These are phyloP conservation scores for Saitozyma podzolica DNA, from an alignment of 768 basidiomycete genomes.

Conservation along the genomic window DNA sequence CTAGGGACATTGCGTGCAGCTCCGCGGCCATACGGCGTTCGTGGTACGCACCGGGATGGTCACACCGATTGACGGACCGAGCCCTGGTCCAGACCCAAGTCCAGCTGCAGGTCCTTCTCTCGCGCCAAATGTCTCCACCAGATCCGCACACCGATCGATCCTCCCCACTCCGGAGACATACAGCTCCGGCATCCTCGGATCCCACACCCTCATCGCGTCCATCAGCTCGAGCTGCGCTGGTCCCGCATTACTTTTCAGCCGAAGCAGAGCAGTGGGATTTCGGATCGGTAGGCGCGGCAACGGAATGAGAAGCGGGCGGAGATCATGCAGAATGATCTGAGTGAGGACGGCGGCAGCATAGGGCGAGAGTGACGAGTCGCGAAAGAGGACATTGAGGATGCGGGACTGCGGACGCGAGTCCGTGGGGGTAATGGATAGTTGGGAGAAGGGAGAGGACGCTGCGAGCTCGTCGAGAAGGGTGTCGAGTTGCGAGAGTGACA, in stretches of 20 bases:
- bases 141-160: constrained; percentile 61
- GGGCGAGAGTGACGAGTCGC: constrained; percentile 59
- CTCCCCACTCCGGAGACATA: constrained; percentile 61
- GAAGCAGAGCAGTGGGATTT: constrained; percentile 58
- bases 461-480: constrained; percentile 73
- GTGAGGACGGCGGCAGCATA: constrained; percentile 68
- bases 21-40: background rate
- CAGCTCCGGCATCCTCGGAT: constrained; percentile 61
- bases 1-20: no score
- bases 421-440: constrained; percentile 27
- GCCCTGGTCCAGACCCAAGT: no score
- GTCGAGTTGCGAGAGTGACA: constrained; percentile 62
- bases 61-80: constrained; percentile 59
- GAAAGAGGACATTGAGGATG: constrained; percentile 64
- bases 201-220: constrained; percentile 73
- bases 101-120: constrained; percentile 42
- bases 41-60: constrained; percentile 62
- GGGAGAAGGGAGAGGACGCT: constrained; percentile 64
- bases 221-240: constrained; percentile 61
- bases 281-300: constrained; percentile 56
- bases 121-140: constrained; percentile 31
- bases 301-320: constrained; percentile 76
- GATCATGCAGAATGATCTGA: constrained; percentile 84
- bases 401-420: background rate
- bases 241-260: constrained; percentile 61